Evolutionary conservation across 768 basidiomycete species (phyloP), one percentile per base, ranked within the genome.

Genomic region (Collybiopsis luxurians): DNA sequence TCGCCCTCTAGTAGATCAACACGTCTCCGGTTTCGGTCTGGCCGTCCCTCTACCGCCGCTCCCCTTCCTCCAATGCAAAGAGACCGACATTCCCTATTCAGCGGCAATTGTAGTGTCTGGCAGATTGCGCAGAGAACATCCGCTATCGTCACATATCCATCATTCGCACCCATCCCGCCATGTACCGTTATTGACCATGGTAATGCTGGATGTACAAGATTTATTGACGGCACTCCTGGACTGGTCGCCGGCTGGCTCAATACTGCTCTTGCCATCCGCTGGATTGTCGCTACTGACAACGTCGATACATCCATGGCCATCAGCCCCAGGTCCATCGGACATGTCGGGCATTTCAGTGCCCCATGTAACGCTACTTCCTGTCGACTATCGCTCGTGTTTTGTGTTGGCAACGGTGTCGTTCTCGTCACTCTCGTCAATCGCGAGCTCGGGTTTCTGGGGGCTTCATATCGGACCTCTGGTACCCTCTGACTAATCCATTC

Each of bases 131-230:
- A 51, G 11, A 51, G 24, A 1, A 51, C 50, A 36, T 51, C 50
- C 23, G 31, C n/a, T 24, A 51, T 24, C 15, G 50, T 51, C 50
- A 51, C 50, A 36, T 26, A 51, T 24, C 31, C 31, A 13, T 13
- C 31, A 6, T 34, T 13, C 5, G 31, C 13, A 34, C 31, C 26
- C 50, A 39, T 34, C 21, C 4, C 23, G 11, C 21, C 50, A 17
- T 51, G 50, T 13, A 51, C 50, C 13, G 36, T 51, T 3, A 51
- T 51, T 17, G 50, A 39, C 50, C 34, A 39, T n/a, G 50, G 36
- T 12, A 49, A 34, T 19, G 27, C 30, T 11, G 48, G 48, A 28
- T 34, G 30, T n/a, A 49, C 11, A 39, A 51, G 21, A 15, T 39
- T 51, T 24, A 51, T 51, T 21, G 50, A 51, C 9, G 50, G 50